A percentile compares a stretch with the other conserved stretches of the same genome.
Conservation (phyloP, 805 yeast species). For the Hemisphaericaspora nanyangensis region DNA sequence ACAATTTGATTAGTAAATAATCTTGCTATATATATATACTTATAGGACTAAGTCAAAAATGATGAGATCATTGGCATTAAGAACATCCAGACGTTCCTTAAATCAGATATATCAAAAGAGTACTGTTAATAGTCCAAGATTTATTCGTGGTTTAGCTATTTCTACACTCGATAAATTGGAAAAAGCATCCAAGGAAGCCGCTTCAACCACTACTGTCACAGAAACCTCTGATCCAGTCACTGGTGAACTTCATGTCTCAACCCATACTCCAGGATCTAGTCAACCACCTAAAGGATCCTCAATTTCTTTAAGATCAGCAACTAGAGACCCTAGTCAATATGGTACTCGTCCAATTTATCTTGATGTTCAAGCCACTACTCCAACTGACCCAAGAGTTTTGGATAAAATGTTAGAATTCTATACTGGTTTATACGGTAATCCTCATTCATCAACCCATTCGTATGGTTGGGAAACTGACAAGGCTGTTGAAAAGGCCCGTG, state of each 20-base stretch:
- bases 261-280: constrained; percentile 5
- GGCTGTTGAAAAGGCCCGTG: constrained; percentile 85
- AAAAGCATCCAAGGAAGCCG: background rate
- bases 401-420: constrained; percentile 81
- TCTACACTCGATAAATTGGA: constrained; percentile 1
- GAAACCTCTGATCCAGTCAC: constrained; percentile 1
- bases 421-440: constrained; percentile 95
- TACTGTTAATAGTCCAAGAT: background rate
- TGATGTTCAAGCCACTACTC: constrained; percentile 98
- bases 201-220: constrained; percentile 6
- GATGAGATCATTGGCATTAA: constrained; percentile 7
- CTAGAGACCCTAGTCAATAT: constrained; percentile 41
- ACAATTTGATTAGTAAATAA: too few relatives aligned
- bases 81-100: background rate
- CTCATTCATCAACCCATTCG: constrained; percentile 94
- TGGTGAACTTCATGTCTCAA: constrained; percentile 16
- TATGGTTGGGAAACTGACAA: constrained; percentile 99
- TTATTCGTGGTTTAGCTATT: background rate
- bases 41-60: too few relatives aligned
- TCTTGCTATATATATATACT: too few relatives aligned
- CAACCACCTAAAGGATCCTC: constrained; percentile 47
- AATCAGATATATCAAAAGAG: background rate
- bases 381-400: constrained; percentile 93
- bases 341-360: constrained; percentile 90
- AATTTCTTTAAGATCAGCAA: constrained; percentile 40